Conservation (phyloP, 306 rosid species). For the Phaseolus lunatus region DNA sequence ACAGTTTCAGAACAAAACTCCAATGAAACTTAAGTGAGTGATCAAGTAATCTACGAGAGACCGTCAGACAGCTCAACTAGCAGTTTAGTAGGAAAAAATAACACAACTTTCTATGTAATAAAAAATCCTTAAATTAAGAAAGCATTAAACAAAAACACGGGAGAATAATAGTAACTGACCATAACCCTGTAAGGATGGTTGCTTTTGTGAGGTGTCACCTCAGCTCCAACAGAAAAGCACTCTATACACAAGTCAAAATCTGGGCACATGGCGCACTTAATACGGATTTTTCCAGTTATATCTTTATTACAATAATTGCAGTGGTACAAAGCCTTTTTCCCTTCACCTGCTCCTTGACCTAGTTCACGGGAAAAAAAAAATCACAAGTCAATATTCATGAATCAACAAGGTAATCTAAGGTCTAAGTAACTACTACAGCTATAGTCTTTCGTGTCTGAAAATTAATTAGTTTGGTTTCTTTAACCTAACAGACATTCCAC, state of each 20-base stretch:
- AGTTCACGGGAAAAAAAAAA: conserved; percentile 36
- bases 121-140: conserved; percentile 18
- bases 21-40: conserved; percentile 11
- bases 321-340: conserved; percentile 89
- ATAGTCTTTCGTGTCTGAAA: background rate
- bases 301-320: conserved; percentile 99
- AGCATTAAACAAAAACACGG: conserved; percentile 9
- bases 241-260: conserved; percentile 97
- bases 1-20: conserved; percentile 1
- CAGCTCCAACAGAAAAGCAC: conserved; percentile 97
- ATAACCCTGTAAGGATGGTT: conserved; percentile 90
- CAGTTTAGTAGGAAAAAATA: conserved; percentile 14
- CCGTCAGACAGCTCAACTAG: conserved; percentile 1
- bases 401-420: conserved; percentile 28
- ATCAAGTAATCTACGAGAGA: conserved; percentile 14
- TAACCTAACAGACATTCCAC: conserved; percentile 4
- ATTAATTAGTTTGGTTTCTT: conserved; percentile 2
- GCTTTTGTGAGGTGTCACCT: conserved; percentile 90
- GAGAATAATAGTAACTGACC: conserved; percentile 61
- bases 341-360: conserved; percentile 91
- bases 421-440: conserved; percentile 22
- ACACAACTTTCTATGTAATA: conserved; percentile 7
- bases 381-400: conserved; percentile 21
- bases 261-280: conserved; percentile 89
- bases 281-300: conserved; percentile 91